phyloP scores from a whole-genome alignment of 2,329 filamentous ascomycete species.

The Sporothrix pseudoabietina region DNA sequence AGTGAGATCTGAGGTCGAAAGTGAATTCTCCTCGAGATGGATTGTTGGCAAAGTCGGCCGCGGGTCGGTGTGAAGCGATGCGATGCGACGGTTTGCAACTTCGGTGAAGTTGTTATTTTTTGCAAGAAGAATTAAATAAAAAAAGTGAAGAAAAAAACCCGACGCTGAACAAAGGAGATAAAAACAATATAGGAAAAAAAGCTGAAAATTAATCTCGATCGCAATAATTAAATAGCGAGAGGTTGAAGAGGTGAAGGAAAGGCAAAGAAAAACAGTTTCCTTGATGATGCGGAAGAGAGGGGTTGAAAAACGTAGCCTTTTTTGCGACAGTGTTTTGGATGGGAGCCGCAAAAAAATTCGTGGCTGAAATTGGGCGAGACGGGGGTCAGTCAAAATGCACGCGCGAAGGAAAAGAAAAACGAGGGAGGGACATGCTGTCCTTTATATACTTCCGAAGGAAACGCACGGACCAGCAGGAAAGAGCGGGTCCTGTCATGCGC shows the following conservation, averaged over 20 bases:
- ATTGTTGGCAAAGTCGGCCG: not conserved
- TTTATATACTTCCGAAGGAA: conserved; percentile 33
- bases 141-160: conserved; percentile 19
- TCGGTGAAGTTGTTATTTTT: not conserved
- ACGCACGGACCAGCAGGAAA: conserved; percentile 34
- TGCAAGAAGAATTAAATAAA: not conserved
- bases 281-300: not conserved
- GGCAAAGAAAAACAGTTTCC: conserved; percentile 21
- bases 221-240: conserved; percentile 35
- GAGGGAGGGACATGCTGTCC: conserved; percentile 33
- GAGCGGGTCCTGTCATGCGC: conserved; percentile 29
- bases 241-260: conserved; percentile 21
- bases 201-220: conserved; percentile 29
- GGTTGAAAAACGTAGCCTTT: conserved; percentile 26
- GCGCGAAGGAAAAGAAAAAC: conserved; percentile 31
- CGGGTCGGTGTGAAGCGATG: conserved; percentile 32
- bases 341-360: conserved; percentile 32
- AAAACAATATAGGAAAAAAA: not conserved
- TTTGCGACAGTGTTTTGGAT: conserved; percentile 26
- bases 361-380: conserved; percentile 28
- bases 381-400: conserved; percentile 29
- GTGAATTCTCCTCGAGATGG: conserved; percentile 28
- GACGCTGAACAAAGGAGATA: conserved; percentile 16
- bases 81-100: conserved; percentile 7
- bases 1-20: conserved; percentile 25